phyloP scores from a whole-genome alignment of 2,329 filamentous ascomycete species.

The Helicocarpus griseus region DNA sequence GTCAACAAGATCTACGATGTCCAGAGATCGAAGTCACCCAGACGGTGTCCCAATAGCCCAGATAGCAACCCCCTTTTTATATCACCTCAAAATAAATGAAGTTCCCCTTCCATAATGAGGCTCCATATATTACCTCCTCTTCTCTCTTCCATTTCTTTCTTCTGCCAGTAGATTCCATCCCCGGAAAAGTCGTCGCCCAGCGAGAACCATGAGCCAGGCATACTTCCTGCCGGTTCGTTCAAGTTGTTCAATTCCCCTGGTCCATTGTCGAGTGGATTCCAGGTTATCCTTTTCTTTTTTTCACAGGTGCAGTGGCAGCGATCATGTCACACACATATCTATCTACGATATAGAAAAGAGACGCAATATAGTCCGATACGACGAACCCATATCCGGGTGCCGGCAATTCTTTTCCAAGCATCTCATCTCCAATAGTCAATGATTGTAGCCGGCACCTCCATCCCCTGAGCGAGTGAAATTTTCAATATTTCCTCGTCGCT shows the following conservation, averaged over 20 bases:
- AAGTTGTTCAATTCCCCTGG: neutral
- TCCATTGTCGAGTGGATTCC: neutral
- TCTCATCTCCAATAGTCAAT: neutral
- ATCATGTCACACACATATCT: conserved; percentile 18
- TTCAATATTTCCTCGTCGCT: neutral
- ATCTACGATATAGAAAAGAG: conserved; percentile 27
- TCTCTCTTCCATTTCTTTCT: neutral
- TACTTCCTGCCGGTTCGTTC: too few relatives aligned
- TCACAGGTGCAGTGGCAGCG: neutral
- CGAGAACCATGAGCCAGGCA: too few relatives aligned
- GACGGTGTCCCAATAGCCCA: neutral
- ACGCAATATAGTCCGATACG: conserved; percentile 3
- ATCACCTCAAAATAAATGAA: neutral
- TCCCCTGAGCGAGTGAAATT: neutral
- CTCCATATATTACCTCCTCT: neutral
- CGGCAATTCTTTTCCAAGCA: neutral
- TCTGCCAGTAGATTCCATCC: neutral
- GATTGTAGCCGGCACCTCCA: neutral
- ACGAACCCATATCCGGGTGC: neutral
- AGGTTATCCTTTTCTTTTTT: conserved; percentile 2
- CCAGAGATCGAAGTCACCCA: neutral
- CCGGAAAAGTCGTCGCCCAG: too few relatives aligned
- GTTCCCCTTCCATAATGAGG: neutral
- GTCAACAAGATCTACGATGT: neutral
- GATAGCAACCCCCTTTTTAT: neutral